These are phyloP conservation scores for Trapa bicornis DNA, from an alignment of 345 rosid genomes.

Conservation along the genomic window DNA sequence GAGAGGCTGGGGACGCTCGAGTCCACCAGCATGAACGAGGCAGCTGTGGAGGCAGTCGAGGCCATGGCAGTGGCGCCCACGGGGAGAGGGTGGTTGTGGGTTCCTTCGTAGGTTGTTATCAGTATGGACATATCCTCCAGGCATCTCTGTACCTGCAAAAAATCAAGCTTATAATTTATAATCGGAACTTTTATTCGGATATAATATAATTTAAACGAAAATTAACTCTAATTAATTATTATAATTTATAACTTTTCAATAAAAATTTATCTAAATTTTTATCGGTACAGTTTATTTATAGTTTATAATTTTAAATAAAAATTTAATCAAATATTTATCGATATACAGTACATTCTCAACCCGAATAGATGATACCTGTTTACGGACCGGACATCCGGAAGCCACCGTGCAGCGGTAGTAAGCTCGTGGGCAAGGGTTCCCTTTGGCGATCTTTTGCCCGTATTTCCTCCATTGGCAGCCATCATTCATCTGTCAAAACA, in stretches of 20 bases:
- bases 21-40: constrained; percentile 37
- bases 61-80: constrained; percentile 54
- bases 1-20: constrained; percentile 20
- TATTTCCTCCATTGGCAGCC: constrained; percentile 47
- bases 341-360: too few species aligned
- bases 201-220: too few species aligned
- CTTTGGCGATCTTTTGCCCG: constrained; percentile 39
- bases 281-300: too few species aligned
- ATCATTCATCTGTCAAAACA: constrained; percentile 23
- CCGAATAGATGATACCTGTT: constrained; percentile 17
- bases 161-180: too few species aligned
- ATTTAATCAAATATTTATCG: too few species aligned
- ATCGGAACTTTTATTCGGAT: too few species aligned
- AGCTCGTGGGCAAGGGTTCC: constrained; percentile 42
- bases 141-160: constrained; percentile 42
- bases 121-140: constrained; percentile 50
- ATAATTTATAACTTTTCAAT: too few species aligned
- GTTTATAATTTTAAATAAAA: too few species aligned
- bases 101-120: constrained; percentile 52
- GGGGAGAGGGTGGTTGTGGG: constrained; percentile 46
- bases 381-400: constrained; percentile 35
- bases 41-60: constrained; percentile 36
- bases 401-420: constrained; percentile 38
- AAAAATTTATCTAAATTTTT: too few species aligned
- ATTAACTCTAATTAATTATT: too few species aligned